Conservation (phyloP, 108 stramenopile genomes). For the Stephanodiscus minutulus region DNA sequence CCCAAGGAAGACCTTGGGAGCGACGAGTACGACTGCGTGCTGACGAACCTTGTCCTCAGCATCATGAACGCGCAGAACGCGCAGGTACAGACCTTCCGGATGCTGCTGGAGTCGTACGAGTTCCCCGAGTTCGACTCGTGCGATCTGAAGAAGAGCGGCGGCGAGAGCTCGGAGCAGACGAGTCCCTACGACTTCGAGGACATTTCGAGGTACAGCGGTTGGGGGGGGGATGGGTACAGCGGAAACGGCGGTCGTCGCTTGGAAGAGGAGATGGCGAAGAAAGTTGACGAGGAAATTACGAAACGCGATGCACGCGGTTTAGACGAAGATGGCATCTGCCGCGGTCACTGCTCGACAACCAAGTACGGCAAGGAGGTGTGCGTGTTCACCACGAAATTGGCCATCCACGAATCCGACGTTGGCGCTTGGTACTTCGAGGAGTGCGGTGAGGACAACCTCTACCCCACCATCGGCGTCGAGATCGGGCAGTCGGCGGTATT, state of each 20-base stretch:
- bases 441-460: constrained; percentile 62
- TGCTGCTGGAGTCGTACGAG: constrained; percentile 46
- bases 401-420: constrained; percentile 42
- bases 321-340: constrained; percentile 28
- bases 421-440: constrained; percentile 85
- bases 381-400: constrained; percentile 8
- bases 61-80: constrained; percentile 81
- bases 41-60: constrained; percentile 55
- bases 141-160: not conserved
- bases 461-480: constrained; percentile 81
- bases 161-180: not conserved
- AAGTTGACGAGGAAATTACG: not conserved
- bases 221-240: no score
- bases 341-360: constrained; percentile 7
- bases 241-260: not conserved
- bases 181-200: constrained; percentile 16
- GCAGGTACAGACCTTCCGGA: constrained; percentile 82
- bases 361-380: constrained; percentile 19
- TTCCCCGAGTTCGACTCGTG: constrained; percentile 53
- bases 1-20: constrained; percentile 30
- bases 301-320: not conserved
- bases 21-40: constrained; percentile 49
- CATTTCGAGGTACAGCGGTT: not conserved
- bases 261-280: not conserved
- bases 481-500: constrained; percentile 79